Percentiles rank a stretch among this genome's conserved stretches.
phyloP scores from a whole-genome alignment of 208 protist genomes.

The Angomonas ambiguus region DNA sequence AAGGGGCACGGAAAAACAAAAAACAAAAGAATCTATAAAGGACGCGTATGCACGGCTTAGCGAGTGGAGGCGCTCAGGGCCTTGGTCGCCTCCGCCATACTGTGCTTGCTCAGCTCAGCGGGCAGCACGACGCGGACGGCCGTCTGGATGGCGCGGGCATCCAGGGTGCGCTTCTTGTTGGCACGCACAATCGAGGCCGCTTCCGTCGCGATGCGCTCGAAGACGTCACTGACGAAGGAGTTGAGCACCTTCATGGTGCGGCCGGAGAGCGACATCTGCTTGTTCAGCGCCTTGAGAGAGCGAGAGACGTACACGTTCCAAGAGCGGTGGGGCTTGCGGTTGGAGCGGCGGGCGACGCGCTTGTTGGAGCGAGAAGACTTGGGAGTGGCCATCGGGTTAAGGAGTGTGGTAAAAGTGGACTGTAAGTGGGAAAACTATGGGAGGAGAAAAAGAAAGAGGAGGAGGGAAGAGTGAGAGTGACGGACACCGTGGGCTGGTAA shows the following conservation, averaged over 20 bases:
- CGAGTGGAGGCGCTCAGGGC: conserved; percentile 21
- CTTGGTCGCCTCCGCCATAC: conserved; percentile 44
- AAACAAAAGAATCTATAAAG: no score
- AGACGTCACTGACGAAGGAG: conserved; percentile 95
- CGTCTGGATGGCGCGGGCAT: conserved; percentile 92
- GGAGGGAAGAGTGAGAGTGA: neutral
- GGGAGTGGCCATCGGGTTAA: conserved; percentile 15
- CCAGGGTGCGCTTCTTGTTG: conserved; percentile 93
- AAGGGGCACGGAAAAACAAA: no score
- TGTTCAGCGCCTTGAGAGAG: conserved; percentile 92
- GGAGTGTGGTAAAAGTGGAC: neutral
- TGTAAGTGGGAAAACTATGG: neutral
- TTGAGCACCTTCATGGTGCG: conserved; percentile 95
- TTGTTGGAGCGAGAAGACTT: no score
- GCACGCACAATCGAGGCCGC: conserved; percentile 84
- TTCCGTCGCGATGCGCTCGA: conserved; percentile 93
- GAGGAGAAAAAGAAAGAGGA: neutral
- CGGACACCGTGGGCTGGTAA: neutral
- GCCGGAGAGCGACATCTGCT: conserved; percentile 91
- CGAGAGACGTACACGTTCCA: conserved; percentile 80
- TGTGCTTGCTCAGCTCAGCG: conserved; percentile 96
- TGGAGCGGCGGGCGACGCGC: conserved; percentile 23
- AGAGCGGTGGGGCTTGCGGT: conserved; percentile 49
- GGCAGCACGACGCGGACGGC: conserved; percentile 94
- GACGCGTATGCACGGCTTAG: neutral